Evolutionary conservation across 805 yeast genomes (phyloP), one percentile per base, ranked within the genome.

Genomic region (Yamadazyma paraphyllophila): DNA sequence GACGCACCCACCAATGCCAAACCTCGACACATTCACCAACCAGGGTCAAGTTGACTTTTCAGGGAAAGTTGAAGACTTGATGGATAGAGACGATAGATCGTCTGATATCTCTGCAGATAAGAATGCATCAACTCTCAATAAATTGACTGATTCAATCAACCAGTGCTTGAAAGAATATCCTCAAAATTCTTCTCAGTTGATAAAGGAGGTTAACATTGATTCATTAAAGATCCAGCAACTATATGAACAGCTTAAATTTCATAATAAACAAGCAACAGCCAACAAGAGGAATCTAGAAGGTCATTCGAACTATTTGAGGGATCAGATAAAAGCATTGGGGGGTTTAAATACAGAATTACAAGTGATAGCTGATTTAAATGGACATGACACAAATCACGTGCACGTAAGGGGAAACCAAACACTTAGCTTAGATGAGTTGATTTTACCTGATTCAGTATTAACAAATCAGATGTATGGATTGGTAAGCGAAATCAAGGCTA

Each of bases 401-500:
- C 44, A 45, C 30, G 46, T 58, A 1, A 39, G 46, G 11, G 31
- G 37, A 3, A 49, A 49, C 2, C 43, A 47, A 2, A 47, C 49
- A 3, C 27, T 66, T 12, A 44, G 51, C 7, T 51, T 71, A 26
- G 74, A 69, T 39, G 69, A 68, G n/a, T 46, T 71, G 15, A 59
- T 69, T 4, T 59, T 66, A 7, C 67, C 74, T 4, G 76, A 71
- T 44, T 70, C 65, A 62, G 62, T 63, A 5, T 50, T 69, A 31
- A 70, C 76, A 44, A 74, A 77, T 46, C 96, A 88, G 59, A 60
- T 85, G 11, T 83, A 85, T 57, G 77, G 77, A 15, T 66, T 84
- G 1, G 78, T 80, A 0, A 76, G 90, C 14, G 83, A 80, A 33
- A 87, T 85, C 43, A 73, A 76, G 48, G 87, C 96, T 1, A 74